These are phyloP conservation scores for Amniculicola lignicola DNA, from an alignment of 495 filamentous ascomycete species.

Conservation along the genomic window DNA sequence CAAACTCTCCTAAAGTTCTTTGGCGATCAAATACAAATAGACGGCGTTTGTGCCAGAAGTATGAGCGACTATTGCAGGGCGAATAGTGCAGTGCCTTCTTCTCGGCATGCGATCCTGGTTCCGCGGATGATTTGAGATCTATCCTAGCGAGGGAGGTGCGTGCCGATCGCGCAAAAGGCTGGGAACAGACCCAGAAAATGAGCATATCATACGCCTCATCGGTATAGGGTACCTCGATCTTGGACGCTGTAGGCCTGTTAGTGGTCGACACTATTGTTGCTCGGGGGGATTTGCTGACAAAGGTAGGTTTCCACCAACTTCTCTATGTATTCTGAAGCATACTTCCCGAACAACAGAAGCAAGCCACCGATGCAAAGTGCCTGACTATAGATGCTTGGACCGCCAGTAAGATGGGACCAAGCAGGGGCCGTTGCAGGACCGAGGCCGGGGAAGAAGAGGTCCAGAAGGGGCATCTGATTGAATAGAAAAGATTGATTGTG, in stretches of 20 bases:
- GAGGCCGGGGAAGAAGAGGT: slow-evolving; percentile 11
- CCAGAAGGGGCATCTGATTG: slow-evolving; percentile 9
- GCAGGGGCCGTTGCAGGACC: slow-evolving; percentile 4
- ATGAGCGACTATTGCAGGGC: slow-evolving; percentile 16
- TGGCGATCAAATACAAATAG: slow-evolving; percentile 13
- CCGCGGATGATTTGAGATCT: slow-evolving; percentile 16
- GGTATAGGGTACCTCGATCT: slow-evolving; percentile 8
- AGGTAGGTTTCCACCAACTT: slow-evolving; percentile 10
- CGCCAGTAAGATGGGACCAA: slow-evolving; percentile 14
- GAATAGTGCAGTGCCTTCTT: slow-evolving; percentile 17
- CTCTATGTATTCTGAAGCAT: slow-evolving; percentile 12
- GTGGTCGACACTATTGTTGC: background rate
- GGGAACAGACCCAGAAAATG: slow-evolving; percentile 15
- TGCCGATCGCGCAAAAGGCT: slow-evolving; percentile 16
- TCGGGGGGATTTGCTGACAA: slow-evolving; percentile 2
- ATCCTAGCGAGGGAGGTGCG: slow-evolving; percentile 16
- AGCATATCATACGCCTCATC: slow-evolving; percentile 17
- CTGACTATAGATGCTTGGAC: slow-evolving; percentile 7
- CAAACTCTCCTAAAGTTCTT: slow-evolving; percentile 4
- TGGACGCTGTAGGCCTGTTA: slow-evolving; percentile 3
- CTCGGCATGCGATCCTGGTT: slow-evolving; percentile 14
- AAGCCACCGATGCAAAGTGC: background rate
- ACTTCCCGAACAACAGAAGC: slow-evolving; percentile 15
- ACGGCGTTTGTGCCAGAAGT: slow-evolving; percentile 13
- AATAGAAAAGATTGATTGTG: slow-evolving; percentile 8